Conservation (phyloP, 345 rosid species). For the Gossypium sturtianum region DNA sequence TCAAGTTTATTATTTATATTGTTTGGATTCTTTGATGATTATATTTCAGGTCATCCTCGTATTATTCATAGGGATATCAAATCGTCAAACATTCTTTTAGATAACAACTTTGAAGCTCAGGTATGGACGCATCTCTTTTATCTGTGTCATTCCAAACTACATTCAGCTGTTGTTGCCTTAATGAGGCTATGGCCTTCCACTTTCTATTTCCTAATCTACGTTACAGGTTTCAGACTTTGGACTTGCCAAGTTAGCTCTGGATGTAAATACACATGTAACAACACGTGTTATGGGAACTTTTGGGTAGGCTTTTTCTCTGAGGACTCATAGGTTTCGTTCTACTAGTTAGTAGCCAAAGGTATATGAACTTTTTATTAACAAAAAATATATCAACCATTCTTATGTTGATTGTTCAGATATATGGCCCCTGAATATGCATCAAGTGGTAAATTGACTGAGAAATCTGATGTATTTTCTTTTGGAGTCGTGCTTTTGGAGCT, state of each 20-base stretch:
- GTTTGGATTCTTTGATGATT: neutral
- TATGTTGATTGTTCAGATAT: conserved; percentile 46
- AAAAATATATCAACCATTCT: neutral
- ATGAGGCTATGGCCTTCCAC: conserved; percentile 16
- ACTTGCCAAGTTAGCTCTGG: conserved; percentile 89
- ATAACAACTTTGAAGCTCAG: conserved; percentile 78
- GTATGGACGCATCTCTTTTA: conserved; percentile 30
- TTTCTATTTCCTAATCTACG: conserved; percentile 21
- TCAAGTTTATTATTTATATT: conserved; percentile 13
- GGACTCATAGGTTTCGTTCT: neutral
- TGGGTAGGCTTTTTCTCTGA: conserved; percentile 46
- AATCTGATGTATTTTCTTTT: conserved; percentile 88
- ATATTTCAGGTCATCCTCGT: conserved; percentile 77
- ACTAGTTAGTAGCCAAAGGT: conserved; percentile 10
- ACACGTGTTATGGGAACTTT: conserved; percentile 98
- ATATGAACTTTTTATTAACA: neutral
- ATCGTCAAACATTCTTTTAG: conserved; percentile 91
- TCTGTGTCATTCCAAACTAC: neutral
- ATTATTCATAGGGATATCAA: conserved; percentile 94
- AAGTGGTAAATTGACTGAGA: conserved; percentile 91
- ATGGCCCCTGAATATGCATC: conserved; percentile 99
- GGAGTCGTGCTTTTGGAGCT: conserved; percentile 96
- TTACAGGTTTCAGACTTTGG: conserved; percentile 97
- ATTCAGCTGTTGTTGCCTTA: conserved; percentile 2
- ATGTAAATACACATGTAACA: conserved; percentile 76